phyloP scores from a whole-genome alignment of 2,329 filamentous ascomycete species.

The Sporothrix dimorphospora region DNA sequence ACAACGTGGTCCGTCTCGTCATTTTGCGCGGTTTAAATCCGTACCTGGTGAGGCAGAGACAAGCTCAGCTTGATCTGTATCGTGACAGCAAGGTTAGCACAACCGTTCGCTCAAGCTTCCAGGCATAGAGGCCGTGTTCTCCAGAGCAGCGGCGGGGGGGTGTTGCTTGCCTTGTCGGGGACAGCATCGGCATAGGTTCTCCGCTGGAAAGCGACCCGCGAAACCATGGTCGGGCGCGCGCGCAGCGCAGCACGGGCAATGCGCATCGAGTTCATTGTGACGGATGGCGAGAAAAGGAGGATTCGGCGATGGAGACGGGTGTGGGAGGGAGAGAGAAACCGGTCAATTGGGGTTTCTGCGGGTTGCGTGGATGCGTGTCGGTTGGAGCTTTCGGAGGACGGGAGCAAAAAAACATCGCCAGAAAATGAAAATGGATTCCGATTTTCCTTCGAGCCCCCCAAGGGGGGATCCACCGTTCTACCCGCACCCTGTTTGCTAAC shows the following conservation, averaged over 20 bases:
- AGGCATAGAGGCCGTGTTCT: no score
- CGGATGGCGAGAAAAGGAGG: background rate
- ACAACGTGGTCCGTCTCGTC: background rate
- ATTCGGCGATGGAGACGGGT: background rate
- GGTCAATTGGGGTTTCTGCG: conserved; percentile 25
- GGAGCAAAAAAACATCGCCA: conserved; percentile 31
- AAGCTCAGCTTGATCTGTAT: conserved; percentile 91
- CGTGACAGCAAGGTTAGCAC: conserved; percentile 12
- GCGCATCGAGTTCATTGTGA: conserved; percentile 90
- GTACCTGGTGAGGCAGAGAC: conserved; percentile 97
- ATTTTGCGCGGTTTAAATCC: conserved; percentile 40
- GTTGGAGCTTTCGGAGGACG: conserved; percentile 30
- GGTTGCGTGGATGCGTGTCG: conserved; percentile 23
- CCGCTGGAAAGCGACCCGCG: conserved; percentile 74
- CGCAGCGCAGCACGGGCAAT: conserved; percentile 87
- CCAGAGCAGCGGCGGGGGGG: background rate
- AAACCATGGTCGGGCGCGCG: conserved; percentile 70
- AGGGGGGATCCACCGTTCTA: conserved; percentile 17
- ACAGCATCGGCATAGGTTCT: conserved; percentile 90
- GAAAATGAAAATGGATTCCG: conserved; percentile 30
- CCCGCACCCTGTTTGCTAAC: conserved; percentile 17
- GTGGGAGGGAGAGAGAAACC: background rate
- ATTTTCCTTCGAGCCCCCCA: conserved; percentile 27
- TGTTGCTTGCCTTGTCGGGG: conserved; percentile 70
- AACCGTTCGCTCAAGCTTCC: background rate